phyloP scores from a whole-genome alignment of 495 filamentous ascomycete genomes.

The Xeromyces bisporus region DNA sequence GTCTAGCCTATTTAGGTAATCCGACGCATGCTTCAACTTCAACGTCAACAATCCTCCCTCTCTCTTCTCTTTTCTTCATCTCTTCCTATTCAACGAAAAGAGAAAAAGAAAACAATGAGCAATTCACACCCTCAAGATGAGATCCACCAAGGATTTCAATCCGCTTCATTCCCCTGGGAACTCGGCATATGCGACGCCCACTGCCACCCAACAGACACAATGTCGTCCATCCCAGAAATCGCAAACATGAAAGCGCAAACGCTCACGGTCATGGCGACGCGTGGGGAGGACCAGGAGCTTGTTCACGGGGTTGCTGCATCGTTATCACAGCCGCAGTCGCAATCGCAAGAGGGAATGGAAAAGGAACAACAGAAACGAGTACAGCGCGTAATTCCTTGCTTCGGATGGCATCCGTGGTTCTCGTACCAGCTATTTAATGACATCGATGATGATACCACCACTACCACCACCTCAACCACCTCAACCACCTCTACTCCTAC shows the following conservation, averaged over 20 bases:
- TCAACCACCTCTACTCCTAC: constrained; percentile 4
- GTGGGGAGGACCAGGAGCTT: constrained; percentile 70
- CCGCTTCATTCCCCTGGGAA: constrained; percentile 82
- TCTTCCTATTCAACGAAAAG: no score
- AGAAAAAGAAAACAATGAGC: no score
- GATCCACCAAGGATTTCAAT: no score
- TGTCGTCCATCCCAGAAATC: constrained; percentile 50
- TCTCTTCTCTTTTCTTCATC: no score
- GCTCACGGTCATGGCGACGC: constrained; percentile 80
- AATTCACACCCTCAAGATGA: no score
- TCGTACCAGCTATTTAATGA: constrained; percentile 73
- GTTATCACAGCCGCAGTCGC: constrained; percentile 22
- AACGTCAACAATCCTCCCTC: no score
- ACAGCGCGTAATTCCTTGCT: constrained; percentile 49
- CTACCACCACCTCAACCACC: constrained; percentile 5
- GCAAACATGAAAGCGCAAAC: constrained; percentile 57
- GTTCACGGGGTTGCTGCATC: constrained; percentile 49
- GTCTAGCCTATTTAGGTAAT: no score
- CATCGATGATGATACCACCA: constrained; percentile 18
- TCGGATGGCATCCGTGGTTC: constrained; percentile 99
- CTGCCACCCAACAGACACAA: constrained; percentile 97
- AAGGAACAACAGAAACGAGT: constrained; percentile 8
- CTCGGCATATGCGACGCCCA: constrained; percentile 80
- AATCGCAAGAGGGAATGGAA: constrained; percentile 6
- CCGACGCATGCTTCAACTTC: no score